Evolutionary conservation across 768 basidiomycete species (phyloP).

Genomic region (Amanita pseudoporphyria): DNA sequence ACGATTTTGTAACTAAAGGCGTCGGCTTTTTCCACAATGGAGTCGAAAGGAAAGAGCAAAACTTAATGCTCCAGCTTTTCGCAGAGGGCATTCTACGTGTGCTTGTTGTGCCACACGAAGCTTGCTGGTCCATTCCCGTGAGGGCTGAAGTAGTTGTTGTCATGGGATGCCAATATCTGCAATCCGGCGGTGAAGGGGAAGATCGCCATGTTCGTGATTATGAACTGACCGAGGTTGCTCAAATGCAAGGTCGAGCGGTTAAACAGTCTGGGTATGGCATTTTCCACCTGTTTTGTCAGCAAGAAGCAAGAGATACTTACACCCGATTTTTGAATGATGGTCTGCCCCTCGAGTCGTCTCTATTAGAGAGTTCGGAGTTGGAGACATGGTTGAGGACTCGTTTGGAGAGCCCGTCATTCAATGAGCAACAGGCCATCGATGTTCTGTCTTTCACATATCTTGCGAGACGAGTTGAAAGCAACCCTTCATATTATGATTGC

Average conservation of each 20-base stretch:
- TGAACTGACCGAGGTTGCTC: slow-evolving; percentile 66
- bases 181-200: slow-evolving; percentile 31
- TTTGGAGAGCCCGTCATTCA: slow-evolving; percentile 27
- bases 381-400: slow-evolving; percentile 36
- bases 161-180: slow-evolving; percentile 86
- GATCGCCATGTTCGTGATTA: slow-evolving; percentile 78
- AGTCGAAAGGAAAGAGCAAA: slow-evolving; percentile 55
- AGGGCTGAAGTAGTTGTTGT: slow-evolving; percentile 75
- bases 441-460: slow-evolving; percentile 77
- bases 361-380: slow-evolving; percentile 44
- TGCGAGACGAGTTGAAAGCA: slow-evolving; percentile 55
- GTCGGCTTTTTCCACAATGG: slow-evolving; percentile 83
- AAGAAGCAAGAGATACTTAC: slow-evolving; percentile 75
- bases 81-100: slow-evolving; percentile 72
- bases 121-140: slow-evolving; percentile 86
- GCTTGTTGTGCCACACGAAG: slow-evolving; percentile 72
- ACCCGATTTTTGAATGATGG: slow-evolving; percentile 82
- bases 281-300: slow-evolving; percentile 85
- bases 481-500: slow-evolving; percentile 81
- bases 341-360: slow-evolving; percentile 77
- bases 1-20: slow-evolving; percentile 74
- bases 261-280: slow-evolving; percentile 48
- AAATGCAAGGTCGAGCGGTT: slow-evolving; percentile 87
- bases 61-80: slow-evolving; percentile 71
- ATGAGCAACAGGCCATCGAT: slow-evolving; percentile 66